phyloP scores from a whole-genome alignment of 306 rosid genomes.

The Gillenia trifoliata region DNA sequence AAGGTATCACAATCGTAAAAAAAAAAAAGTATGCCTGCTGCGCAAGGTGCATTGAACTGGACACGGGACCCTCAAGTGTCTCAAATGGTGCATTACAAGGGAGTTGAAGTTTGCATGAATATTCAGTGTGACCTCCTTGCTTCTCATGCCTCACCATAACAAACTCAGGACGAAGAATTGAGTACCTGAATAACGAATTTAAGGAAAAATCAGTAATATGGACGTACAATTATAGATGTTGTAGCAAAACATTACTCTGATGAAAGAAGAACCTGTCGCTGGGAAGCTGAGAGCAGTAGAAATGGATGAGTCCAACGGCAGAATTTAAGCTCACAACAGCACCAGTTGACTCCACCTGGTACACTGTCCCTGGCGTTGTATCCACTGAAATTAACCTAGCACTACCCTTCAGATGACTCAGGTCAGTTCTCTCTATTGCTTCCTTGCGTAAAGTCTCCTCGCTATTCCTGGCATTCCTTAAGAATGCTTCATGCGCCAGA shows the following conservation, averaged over 20 bases:
- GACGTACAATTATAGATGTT: background rate
- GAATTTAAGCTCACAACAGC: conserved; percentile 97
- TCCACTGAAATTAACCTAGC: conserved; percentile 83
- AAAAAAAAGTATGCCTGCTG: conserved; percentile 65
- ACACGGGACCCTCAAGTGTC: conserved; percentile 89
- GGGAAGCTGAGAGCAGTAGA: conserved; percentile 98
- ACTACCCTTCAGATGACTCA: conserved; percentile 84
- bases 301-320: conserved; percentile 94
- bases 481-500: conserved; percentile 92
- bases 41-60: conserved; percentile 96
- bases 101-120: conserved; percentile 98
- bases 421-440: conserved; percentile 98
- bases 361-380: conserved; percentile 70
- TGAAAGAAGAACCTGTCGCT: conserved; percentile 79
- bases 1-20: conserved; percentile 13
- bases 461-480: conserved; percentile 91
- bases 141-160: conserved; percentile 91
- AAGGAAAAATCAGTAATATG: conserved; percentile 1
- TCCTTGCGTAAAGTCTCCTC: conserved; percentile 95
- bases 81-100: conserved; percentile 99
- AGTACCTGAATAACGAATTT: conserved; percentile 54
- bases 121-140: conserved; percentile 75
- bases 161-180: conserved; percentile 97
- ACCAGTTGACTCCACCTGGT: conserved; percentile 97
- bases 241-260: background rate